Percentiles rank a stretch among this genome's conserved stretches.
Evolutionary conservation across 768 basidiomycete species (phyloP).

Genomic region (Baorangia bicolor): DNA sequence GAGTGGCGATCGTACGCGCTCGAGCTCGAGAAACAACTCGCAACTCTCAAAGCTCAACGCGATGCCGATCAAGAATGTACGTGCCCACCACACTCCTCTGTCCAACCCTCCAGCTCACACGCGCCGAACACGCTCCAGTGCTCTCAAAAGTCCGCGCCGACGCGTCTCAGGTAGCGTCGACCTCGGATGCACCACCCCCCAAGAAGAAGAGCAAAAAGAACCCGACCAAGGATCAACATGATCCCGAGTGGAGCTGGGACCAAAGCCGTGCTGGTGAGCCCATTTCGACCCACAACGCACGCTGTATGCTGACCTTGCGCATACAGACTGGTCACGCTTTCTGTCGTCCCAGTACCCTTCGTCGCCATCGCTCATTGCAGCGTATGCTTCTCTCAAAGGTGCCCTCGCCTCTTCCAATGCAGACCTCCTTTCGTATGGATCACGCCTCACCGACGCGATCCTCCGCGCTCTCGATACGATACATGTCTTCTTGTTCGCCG

Average conservation of each 20-base stretch:
- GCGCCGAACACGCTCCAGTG: conserved; percentile 9
- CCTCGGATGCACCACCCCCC: conserved; percentile 20
- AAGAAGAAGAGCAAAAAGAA: conserved; percentile 31
- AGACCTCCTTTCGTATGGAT: conserved; percentile 4
- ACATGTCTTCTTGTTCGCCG: conserved; percentile 21
- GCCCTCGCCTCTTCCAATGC: conserved; percentile 6
- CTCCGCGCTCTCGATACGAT: conserved; percentile 18
- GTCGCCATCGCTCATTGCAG: conserved; percentile 23
- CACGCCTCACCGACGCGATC: conserved; percentile 21
- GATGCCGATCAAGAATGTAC: conserved; percentile 27
- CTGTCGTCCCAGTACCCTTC: conserved; percentile 22
- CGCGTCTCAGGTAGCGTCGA: conserved; percentile 10
- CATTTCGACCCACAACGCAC: no score
- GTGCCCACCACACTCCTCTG: background rate
- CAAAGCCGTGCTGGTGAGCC: conserved; percentile 17
- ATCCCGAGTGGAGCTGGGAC: conserved; percentile 22
- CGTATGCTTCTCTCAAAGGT: conserved; percentile 23
- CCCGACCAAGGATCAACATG: conserved; percentile 13
- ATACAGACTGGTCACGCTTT: conserved; percentile 21
- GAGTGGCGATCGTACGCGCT: conserved; percentile 31
- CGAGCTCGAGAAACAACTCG: conserved; percentile 27
- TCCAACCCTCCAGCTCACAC: background rate
- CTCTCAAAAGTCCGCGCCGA: conserved; percentile 19
- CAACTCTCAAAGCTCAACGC: conserved; percentile 17
- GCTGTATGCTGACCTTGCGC: background rate